These are phyloP conservation scores for Spizellomyces punctatus DNA, from an alignment of 192 early-diverging fungal species.

Conservation along the genomic window DNA sequence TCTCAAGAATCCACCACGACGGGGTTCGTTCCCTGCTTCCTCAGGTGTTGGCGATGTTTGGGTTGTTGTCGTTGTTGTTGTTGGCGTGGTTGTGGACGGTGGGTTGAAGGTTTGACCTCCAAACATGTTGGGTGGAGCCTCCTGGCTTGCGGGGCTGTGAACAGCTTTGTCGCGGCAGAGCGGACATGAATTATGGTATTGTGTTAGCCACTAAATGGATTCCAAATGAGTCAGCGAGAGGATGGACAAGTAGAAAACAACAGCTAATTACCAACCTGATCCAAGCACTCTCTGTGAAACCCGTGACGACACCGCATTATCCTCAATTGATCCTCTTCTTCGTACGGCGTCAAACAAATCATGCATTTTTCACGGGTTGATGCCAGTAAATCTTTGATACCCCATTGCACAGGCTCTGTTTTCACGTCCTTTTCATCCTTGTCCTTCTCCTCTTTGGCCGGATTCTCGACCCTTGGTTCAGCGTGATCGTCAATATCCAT, in stretches of 20 bases:
- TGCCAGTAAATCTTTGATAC: slow-evolving; percentile 38
- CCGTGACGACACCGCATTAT: slow-evolving; percentile 52
- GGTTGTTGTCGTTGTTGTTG: background rate
- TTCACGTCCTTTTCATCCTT: slow-evolving; percentile 22
- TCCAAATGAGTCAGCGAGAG: background rate
- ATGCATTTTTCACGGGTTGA: slow-evolving; percentile 49
- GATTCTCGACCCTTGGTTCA: background rate
- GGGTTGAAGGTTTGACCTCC: background rate
- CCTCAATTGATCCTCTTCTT: slow-evolving; percentile 45
- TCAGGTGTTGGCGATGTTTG: background rate
- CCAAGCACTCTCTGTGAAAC: slow-evolving; percentile 52
- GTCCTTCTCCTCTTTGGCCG: slow-evolving; percentile 4
- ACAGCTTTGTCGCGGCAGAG: slow-evolving; percentile 46
- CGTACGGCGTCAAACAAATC: slow-evolving; percentile 49
- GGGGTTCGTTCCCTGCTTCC: background rate
- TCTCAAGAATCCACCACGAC: background rate
- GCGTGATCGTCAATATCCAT: background rate
- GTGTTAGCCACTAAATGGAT: slow-evolving; percentile 40
- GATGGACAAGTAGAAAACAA: background rate
- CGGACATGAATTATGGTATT: slow-evolving; percentile 49
- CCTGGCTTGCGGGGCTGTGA: background rate
- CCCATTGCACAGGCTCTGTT: background rate
- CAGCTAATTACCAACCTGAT: slow-evolving; percentile 25
- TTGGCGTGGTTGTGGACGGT: background rate
- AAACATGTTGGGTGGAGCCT: background rate